Percentiles rank a stretch among this genome's conserved stretches.
Evolutionary conservation across 176 grass and related monocot genomes (phyloP).

Genomic region (Oryza glumipatula): DNA sequence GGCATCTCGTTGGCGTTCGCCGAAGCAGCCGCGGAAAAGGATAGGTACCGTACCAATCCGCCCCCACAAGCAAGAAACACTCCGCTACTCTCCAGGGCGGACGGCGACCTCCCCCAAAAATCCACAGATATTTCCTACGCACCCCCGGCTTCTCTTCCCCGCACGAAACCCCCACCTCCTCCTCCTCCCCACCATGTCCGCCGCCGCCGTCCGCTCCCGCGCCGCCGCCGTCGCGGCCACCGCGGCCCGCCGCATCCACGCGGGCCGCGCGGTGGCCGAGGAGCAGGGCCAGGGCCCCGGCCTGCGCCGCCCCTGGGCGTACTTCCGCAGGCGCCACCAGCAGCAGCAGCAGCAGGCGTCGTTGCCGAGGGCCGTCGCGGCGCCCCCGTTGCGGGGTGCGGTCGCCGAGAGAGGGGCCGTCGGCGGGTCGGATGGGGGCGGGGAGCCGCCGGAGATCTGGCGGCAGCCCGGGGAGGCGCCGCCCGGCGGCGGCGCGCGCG

Average conservation of each 20-base stretch:
- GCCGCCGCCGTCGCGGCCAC: constrained; percentile 33
- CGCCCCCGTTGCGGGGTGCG: neutral
- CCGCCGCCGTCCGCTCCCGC: constrained; percentile 49
- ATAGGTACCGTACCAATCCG: neutral
- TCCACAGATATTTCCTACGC: constrained; percentile 4
- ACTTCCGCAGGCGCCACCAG: constrained; percentile 41
- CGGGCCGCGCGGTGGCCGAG: constrained; percentile 38
- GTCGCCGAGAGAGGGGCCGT: neutral
- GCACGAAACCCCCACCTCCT: constrained; percentile 12
- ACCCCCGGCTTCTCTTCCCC: neutral
- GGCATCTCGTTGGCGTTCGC: neutral
- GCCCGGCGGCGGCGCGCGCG: neutral
- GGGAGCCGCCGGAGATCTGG: constrained; percentile 72
- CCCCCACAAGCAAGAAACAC: neutral
- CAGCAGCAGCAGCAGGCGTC: neutral
- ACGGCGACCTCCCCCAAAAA: neutral
- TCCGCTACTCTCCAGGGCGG: neutral
- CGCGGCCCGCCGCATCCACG: constrained; percentile 51
- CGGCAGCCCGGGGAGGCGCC: constrained; percentile 54
- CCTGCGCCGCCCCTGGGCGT: constrained; percentile 43
- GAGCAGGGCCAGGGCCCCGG: constrained; percentile 17
- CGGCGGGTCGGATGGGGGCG: constrained; percentile 19
- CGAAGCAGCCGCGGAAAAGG: neutral
- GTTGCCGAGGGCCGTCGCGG: constrained; percentile 14
- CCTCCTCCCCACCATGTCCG: constrained; percentile 43